Conservation (phyloP, 192 early-diverging fungal species). For the Tieghemiomyces parasiticus region DNA sequence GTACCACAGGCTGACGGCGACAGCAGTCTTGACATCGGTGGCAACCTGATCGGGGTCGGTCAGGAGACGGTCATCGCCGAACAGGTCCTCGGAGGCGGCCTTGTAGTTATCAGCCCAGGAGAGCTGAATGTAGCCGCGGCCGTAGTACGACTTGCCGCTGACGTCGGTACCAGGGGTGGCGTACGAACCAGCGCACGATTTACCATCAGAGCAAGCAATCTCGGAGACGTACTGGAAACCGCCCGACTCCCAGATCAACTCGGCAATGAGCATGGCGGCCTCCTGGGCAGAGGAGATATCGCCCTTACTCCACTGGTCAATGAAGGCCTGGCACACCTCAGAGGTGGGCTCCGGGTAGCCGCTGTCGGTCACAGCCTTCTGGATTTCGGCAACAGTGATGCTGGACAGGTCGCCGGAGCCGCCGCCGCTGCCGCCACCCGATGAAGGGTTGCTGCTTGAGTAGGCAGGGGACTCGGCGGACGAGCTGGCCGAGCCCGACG, state of each 20-base stretch:
- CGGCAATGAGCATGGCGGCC: constrained; percentile 2
- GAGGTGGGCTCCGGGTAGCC: background rate
- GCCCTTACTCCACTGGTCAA: background rate
- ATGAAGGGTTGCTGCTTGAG: background rate
- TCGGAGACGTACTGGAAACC: background rate
- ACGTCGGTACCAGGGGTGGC: constrained; percentile 15
- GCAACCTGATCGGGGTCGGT: constrained; percentile 19
- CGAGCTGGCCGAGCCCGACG: background rate
- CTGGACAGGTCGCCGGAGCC: constrained; percentile 15
- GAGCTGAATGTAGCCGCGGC: constrained; percentile 34
- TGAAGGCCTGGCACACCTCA: background rate
- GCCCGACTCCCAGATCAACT: background rate
- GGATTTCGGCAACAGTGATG: constrained; percentile 26
- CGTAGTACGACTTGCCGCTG: constrained; percentile 25
- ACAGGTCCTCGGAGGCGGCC: constrained; percentile 24
- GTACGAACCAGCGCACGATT: background rate
- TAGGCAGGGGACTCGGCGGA: background rate
- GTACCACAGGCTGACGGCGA: constrained; percentile 27
- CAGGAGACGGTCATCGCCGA: constrained; percentile 21
- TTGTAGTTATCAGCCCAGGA: constrained; percentile 31
- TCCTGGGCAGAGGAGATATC: background rate
- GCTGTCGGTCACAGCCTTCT: constrained; percentile 17
- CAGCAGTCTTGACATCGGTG: constrained; percentile 18
- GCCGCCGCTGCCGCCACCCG: constrained; percentile 4
- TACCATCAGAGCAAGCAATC: background rate